Conservation (phyloP, 2,329 filamentous ascomycete species). For the Fusarium temperatum region DNA sequence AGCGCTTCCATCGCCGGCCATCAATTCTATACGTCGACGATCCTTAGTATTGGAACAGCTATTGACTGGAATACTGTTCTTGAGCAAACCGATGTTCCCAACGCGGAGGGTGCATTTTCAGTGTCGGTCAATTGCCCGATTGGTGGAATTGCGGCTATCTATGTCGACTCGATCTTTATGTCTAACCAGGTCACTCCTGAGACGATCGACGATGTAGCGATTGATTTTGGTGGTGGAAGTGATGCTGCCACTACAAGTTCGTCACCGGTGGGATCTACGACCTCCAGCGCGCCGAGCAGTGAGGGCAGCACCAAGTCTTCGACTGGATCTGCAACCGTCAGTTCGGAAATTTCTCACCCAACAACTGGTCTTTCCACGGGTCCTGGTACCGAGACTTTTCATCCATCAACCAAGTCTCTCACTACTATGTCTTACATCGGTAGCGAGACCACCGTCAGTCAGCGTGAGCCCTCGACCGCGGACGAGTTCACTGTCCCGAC, state of each 20-base stretch:
- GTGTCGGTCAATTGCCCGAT: constrained; percentile 1
- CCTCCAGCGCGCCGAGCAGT: fast-evolving
- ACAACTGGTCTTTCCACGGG: not conserved
- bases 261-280: fast-evolving
- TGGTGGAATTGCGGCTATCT: constrained; percentile 2
- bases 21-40: not conserved
- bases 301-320: not conserved
- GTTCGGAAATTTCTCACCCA: not conserved
- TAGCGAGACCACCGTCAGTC: not conserved
- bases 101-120: not conserved
- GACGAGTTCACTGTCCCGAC: not conserved
- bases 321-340: not conserved
- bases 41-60: not conserved
- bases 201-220: constrained; percentile 6
- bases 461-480: not conserved
- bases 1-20: constrained; percentile 13
- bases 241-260: not conserved
- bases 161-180: constrained; percentile 35
- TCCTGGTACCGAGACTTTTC: not conserved
- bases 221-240: constrained; percentile 9
- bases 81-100: not conserved
- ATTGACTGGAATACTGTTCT: constrained; percentile 15
- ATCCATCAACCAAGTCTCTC: not conserved
- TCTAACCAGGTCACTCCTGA: constrained; percentile 32
- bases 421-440: not conserved